phyloP scores from a whole-genome alignment of 768 basidiomycete genomes.

The Trichaptum fuscoviolaceum region DNA sequence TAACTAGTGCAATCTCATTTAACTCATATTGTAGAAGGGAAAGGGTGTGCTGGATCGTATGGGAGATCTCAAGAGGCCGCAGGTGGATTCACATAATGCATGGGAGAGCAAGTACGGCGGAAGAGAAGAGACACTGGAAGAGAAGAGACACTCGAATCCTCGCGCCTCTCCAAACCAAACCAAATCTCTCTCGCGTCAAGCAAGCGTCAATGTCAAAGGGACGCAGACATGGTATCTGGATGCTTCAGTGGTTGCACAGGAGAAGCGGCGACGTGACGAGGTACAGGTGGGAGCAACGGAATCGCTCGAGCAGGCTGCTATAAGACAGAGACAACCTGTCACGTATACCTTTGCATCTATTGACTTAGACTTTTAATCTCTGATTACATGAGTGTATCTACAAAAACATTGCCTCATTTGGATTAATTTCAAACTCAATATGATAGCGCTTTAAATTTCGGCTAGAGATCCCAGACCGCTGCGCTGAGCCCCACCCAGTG shows the following conservation, averaged over 20 bases:
- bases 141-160: not conserved
- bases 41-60: not conserved
- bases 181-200: not conserved
- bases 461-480: too few species aligned
- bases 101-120: constrained; percentile 6
- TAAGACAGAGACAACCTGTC: constrained; percentile 52
- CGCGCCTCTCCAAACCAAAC: not conserved
- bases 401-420: too few species aligned
- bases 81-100: constrained; percentile 1
- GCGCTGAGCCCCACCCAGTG: too few species aligned
- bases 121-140: not conserved
- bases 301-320: constrained; percentile 49
- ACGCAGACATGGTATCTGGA: constrained; percentile 6
- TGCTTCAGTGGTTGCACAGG: constrained; percentile 14
- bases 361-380: too few species aligned
- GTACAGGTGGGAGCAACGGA: constrained; percentile 43
- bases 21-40: not conserved
- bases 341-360: too few species aligned
- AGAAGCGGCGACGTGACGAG: constrained; percentile 22
- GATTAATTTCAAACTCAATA: too few species aligned
- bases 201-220: constrained; percentile 12
- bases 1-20: not conserved
- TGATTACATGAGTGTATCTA: too few species aligned
- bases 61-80: constrained; percentile 8
- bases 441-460: too few species aligned